Percentiles rank a stretch among this genome's conserved stretches.
Conservation (phyloP, 23 red algal genomes). For the Gracilariopsis chorda region DNA sequence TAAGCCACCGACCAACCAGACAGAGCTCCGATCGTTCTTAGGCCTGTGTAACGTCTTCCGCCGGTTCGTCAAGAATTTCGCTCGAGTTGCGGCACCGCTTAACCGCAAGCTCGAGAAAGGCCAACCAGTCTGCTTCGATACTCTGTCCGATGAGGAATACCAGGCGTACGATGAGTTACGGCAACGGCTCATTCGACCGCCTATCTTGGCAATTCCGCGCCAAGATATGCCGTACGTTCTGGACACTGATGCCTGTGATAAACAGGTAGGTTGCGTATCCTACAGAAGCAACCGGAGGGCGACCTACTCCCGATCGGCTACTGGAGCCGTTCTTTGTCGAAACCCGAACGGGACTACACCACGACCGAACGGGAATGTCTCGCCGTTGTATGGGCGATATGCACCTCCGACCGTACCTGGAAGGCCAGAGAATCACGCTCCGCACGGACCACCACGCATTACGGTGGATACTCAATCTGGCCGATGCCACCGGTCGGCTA, state of each 20-base stretch:
- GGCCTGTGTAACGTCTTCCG: not conserved
- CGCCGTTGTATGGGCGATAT: slow-evolving; percentile 28
- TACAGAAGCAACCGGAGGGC: slow-evolving; percentile 24
- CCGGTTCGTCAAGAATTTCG: slow-evolving; percentile 5
- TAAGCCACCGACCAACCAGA: not conserved
- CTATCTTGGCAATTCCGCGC: not conserved
- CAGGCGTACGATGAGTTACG: slow-evolving; percentile 4
- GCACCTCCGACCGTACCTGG: slow-evolving; percentile 15
- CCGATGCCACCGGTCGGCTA: not conserved
- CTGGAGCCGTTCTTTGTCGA: not conserved
- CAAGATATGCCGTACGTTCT: not conserved
- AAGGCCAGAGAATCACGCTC: not conserved
- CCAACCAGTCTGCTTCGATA: not conserved
- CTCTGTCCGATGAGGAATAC: not conserved
- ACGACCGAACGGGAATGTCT: not conserved
- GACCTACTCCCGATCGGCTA: not conserved
- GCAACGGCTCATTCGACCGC: not conserved
- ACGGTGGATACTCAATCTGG: slow-evolving; percentile 14
- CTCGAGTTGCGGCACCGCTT: not conserved
- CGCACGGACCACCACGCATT: slow-evolving; percentile 2
- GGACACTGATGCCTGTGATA: slow-evolving; percentile 33
- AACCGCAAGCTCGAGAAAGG: not conserved
- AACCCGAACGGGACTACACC: not conserved
- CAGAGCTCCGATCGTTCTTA: not conserved
- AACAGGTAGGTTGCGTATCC: not conserved